phyloP scores from a whole-genome alignment of 257 asterid genomes.

The Primulina huaijiensis region DNA sequence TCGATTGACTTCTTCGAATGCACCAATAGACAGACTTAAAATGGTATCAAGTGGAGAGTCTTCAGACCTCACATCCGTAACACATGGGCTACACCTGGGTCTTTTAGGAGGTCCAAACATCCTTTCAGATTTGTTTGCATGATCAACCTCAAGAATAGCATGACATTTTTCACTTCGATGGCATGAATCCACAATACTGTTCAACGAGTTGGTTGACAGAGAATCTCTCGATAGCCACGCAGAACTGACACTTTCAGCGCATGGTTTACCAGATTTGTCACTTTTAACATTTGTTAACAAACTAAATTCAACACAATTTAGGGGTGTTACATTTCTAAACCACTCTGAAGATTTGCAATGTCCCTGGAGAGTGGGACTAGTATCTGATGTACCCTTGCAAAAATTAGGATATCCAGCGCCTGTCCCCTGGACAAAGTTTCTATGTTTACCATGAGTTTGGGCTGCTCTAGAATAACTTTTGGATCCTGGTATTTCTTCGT shows the following conservation, averaged over 20 bases:
- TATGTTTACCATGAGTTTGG: constrained; percentile 22
- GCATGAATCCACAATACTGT: constrained; percentile 16
- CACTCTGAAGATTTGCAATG: constrained; percentile 29
- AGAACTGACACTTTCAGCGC: constrained; percentile 20
- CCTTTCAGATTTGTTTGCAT: constrained; percentile 25
- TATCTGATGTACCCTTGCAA: constrained; percentile 25
- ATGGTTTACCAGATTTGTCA: constrained; percentile 23
- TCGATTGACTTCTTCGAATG: constrained; percentile 29
- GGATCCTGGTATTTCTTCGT: constrained; percentile 31
- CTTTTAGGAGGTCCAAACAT: constrained; percentile 43
- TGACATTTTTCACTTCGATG: constrained; percentile 4
- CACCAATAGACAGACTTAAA: constrained; percentile 49
- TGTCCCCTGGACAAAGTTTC: constrained; percentile 22
- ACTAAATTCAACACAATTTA: constrained; percentile 29
- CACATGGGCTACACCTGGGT: constrained; percentile 32
- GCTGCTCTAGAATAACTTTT: constrained; percentile 16
- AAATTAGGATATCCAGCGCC: constrained; percentile 34
- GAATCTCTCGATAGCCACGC: constrained; percentile 20
- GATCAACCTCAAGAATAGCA: constrained; percentile 25
- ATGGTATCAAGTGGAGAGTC: constrained; percentile 39
- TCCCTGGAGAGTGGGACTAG: constrained; percentile 28
- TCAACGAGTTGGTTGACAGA: constrained; percentile 25
- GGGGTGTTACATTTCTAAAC: constrained; percentile 24
- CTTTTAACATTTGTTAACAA: constrained; percentile 19
- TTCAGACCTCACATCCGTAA: constrained; percentile 25